phyloP scores from a whole-genome alignment of 2,329 filamentous ascomycete genomes.

The Scedosporium minutisporum region DNA sequence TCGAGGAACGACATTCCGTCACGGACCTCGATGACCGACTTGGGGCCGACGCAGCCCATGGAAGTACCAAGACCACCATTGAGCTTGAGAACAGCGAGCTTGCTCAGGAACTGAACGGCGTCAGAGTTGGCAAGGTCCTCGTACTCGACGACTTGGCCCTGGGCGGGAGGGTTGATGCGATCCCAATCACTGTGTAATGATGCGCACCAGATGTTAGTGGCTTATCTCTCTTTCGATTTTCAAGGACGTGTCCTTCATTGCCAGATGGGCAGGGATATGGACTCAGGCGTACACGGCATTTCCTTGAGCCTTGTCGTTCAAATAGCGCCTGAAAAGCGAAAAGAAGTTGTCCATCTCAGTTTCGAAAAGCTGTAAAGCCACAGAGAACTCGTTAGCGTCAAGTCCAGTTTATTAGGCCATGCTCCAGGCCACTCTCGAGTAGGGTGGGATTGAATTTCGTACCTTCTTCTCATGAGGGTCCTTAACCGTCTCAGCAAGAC shows the following conservation, averaged over 20 bases:
- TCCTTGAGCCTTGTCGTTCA: constrained; percentile 98
- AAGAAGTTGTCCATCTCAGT: constrained; percentile 99
- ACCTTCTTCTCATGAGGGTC: constrained; percentile 80
- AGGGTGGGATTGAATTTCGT: constrained; percentile 17
- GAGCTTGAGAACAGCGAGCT: constrained; percentile 96
- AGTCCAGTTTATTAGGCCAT: not conserved
- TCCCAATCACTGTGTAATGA: constrained; percentile 69
- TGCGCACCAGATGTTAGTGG: not conserved
- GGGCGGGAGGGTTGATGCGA: constrained; percentile 86
- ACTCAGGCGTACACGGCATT: constrained; percentile 59
- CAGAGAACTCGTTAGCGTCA: not conserved
- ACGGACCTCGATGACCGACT: constrained; percentile 98
- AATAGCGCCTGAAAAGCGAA: constrained; percentile 91
- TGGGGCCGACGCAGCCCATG: constrained; percentile 98
- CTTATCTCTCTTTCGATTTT: constrained; percentile 13
- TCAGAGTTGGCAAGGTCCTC: constrained; percentile 80
- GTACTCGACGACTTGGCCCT: constrained; percentile 92
- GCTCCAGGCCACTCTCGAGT: not conserved
- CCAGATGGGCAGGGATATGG: not conserved
- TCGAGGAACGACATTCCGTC: constrained; percentile 99
- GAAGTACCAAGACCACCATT: constrained; percentile 99
- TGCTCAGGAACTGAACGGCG: constrained; percentile 89
- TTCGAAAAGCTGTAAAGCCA: constrained; percentile 67
- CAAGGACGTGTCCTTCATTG: not conserved
- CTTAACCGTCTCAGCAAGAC: constrained; percentile 79